A percentile compares a stretch with the other conserved stretches of the same genome.
phyloP scores from a whole-genome alignment of 768 basidiomycete species.

The Krasilnikovozyma curviuscula region DNA sequence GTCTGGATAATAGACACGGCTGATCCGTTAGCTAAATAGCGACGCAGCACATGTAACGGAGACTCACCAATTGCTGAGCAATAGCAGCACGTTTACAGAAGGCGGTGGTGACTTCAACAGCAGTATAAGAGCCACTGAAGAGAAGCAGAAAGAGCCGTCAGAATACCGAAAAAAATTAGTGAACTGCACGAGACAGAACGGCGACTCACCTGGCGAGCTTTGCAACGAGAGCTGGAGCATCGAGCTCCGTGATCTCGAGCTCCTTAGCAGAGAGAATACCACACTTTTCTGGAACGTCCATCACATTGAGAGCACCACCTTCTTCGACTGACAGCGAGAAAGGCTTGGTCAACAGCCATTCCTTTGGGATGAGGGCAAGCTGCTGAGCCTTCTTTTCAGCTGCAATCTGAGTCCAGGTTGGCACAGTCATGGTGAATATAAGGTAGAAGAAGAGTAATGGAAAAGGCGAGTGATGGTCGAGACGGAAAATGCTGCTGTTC shows the following conservation, averaged over 20 bases:
- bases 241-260: constrained; percentile 17
- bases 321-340: constrained; percentile 2
- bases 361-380: constrained; percentile 16
- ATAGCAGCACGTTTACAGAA: constrained; percentile 18
- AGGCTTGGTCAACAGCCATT: constrained; percentile 5
- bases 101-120: constrained; percentile 16
- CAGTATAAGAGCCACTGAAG: too few relatives aligned
- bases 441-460: too few relatives aligned
- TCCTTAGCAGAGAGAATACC: constrained; percentile 15
- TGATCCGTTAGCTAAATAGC: too few relatives aligned
- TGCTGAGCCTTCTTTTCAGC: constrained; percentile 11
- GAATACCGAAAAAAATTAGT: too few relatives aligned
- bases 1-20: constrained; percentile 37
- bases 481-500: too few relatives aligned
- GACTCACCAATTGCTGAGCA: constrained; percentile 20
- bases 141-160: too few relatives aligned
- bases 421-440: neutral
- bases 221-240: constrained; percentile 13
- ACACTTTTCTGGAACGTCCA: constrained; percentile 16
- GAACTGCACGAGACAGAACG: too few relatives aligned
- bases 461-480: too few relatives aligned
- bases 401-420: constrained; percentile 11
- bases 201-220: constrained; percentile 9
- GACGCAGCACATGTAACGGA: too few relatives aligned
- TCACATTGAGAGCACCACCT: constrained; percentile 12